These are phyloP conservation scores for Filobasidium wieringae DNA, from an alignment of 768 basidiomycete species.

Conservation along the genomic window DNA sequence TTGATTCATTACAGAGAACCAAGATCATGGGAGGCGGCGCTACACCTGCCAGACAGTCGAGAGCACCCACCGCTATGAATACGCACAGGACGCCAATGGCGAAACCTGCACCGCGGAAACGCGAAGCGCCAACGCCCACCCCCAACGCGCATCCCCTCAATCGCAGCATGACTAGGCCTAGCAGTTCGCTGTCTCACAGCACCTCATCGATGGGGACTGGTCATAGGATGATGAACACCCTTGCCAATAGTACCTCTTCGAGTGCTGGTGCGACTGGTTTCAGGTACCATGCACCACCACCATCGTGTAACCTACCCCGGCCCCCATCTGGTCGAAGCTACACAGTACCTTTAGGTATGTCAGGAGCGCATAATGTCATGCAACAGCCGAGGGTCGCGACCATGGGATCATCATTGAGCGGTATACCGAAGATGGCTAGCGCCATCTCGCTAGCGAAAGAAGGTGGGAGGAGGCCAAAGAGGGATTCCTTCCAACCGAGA, in stretches of 20 bases:
- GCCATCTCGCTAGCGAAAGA: not conserved
- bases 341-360: not conserved
- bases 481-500: slow-evolving; percentile 11
- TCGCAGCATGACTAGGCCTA: not conserved
- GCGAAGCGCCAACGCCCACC: slow-evolving; percentile 32
- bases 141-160: slow-evolving; percentile 11
- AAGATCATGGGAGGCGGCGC: slow-evolving; percentile 23
- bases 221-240: not conserved
- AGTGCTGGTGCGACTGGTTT: not conserved
- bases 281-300: not conserved
- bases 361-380: not conserved
- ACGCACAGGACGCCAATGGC: slow-evolving; percentile 3
- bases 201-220: not conserved
- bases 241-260: not conserved
- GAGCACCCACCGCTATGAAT: slow-evolving; percentile 12
- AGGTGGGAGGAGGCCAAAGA: slow-evolving; percentile 3
- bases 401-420: not conserved
- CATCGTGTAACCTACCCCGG: not conserved
- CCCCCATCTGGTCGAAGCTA: not conserved
- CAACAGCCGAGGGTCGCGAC: not conserved
- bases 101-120: slow-evolving; percentile 13
- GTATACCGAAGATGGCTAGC: not conserved
- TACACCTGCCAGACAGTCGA: slow-evolving; percentile 13
- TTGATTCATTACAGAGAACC: not conserved
- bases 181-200: not conserved